Evolutionary conservation across 768 basidiomycete species (phyloP), one percentile per base, ranked within the genome.

Genomic region (Termitomyces sp.): DNA sequence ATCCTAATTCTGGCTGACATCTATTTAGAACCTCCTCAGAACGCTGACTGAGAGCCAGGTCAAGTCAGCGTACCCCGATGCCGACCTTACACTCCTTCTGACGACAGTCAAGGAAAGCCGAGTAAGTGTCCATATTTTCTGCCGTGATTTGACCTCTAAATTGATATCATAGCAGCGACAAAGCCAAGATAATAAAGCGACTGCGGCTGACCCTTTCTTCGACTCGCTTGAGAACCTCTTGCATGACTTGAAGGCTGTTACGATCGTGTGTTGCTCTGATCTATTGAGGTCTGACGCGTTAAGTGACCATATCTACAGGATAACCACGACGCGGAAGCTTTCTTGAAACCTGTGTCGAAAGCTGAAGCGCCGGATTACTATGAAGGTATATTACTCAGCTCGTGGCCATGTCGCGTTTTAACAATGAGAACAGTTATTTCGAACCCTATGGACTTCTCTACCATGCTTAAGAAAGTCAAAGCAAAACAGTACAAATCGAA

Each of bases 391-490:
- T 74, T 33, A 42, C 1, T 32, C 42, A 38, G 53, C 18, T 50
- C 32, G 45, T 48, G 40, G 20, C 22, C 23, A 5, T 11, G 12
- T 54, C 62, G 57, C 36, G 43, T 42, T 18, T 52, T 47, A 33
- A 60, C 54, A 41, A 45, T 56, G 47, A 29, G 39, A 20, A 11
- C 64, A 98, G 97, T 96, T 61, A 97, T 99, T 69, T 73, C 86
- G 52, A 85, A 85, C 58, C 94, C 97, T 5, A 99, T 99, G 97
- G 97, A 99, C 74, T 77, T 98, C 41, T 85, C 86, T 57, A 90
- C 94, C 0, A 90, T 99, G 82, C 78, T 88, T 49, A 93, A 86
- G 80, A 95, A 95, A 72, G 89, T 98, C 67, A 98, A 97, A 74
- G 76, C 81, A 55, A 91, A 90, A 67, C 80, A 84, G 45, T 98